Percentiles rank a stretch among this genome's conserved stretches.
Conservation (phyloP, 495 filamentous ascomycete genomes). For the Xylaria flabelliformis region DNA sequence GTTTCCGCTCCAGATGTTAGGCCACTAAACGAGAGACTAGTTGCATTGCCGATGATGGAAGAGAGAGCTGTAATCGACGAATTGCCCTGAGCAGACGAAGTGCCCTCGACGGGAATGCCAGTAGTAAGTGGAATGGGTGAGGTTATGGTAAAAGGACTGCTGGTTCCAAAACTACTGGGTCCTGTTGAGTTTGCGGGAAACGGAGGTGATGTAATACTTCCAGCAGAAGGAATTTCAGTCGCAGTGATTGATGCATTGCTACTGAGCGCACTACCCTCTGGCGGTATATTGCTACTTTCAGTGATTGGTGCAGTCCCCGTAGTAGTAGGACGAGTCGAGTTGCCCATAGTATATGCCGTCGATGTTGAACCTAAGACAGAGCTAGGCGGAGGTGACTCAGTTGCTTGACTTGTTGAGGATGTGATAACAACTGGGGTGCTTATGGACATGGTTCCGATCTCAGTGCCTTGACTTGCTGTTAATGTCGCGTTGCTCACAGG, state of each 20-base stretch:
- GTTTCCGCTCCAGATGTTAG: slow-evolving; percentile 4
- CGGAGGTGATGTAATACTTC: slow-evolving; percentile 19
- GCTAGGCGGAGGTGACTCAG: background rate
- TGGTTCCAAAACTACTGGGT: background rate
- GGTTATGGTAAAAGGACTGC: background rate
- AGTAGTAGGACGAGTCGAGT: background rate
- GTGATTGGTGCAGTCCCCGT: background rate
- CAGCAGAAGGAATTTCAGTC: slow-evolving; percentile 12
- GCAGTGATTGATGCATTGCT: slow-evolving; percentile 16
- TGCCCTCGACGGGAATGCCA: background rate
- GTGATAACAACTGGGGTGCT: background rate
- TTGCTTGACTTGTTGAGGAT: slow-evolving; percentile 1
- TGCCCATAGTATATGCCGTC: background rate
- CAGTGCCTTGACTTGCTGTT: slow-evolving; percentile 23
- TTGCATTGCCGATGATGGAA: background rate
- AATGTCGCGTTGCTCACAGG: slow-evolving; percentile 34
- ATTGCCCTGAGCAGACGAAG: background rate
- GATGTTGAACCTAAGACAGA: background rate
- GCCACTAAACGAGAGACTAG: background rate
- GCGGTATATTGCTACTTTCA: background rate
- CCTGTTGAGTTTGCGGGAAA: slow-evolving; percentile 23
- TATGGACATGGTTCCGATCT: slow-evolving; percentile 9
- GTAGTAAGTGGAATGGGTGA: slow-evolving; percentile 1
- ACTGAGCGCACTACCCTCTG: background rate
- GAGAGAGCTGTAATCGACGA: background rate